Evolutionary conservation across 805 yeast genomes (phyloP), one percentile per base, ranked within the genome.

Genomic region (Metschnikowia cerradonensis): DNA sequence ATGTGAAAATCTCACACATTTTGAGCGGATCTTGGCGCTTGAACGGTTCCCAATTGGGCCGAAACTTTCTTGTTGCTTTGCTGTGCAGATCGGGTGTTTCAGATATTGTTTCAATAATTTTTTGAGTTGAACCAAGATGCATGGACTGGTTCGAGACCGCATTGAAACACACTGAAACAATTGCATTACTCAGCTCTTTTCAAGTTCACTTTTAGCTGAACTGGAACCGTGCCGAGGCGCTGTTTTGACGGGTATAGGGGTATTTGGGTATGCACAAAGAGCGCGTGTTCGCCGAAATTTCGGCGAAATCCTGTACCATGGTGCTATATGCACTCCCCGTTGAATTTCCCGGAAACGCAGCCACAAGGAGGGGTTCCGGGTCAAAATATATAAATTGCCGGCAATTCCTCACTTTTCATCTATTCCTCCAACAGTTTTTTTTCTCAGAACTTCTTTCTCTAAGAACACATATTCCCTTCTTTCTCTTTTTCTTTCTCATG

Each of bases 231-330:
- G 31, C 42, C 42, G 42, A 39, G 42, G 32, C 31, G 17, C 7
- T 23, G 17, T 23, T 39, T 7, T 17, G 35, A 6, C 17, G 20
- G 45, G 37, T 19, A 31, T 31, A 41, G 37, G 45, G 45, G 45
- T 30, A 11, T n/a, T n/a, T 15, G 23, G 40, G 30, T 14, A 34
- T 51, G 53, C 52, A 55, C 42, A 49, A 31, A 45, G 48, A 6
- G 26, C 10, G 43, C 41, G 23, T n/a, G 33, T 38, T 52, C 60
- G 60, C 54, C 60, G 60, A 56, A 48, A 56, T 49, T 53, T 58
- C 61, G 61, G 53, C 61, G 61, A 54, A 46, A 41, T 37, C 19
- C 26, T 15, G 41, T 20, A 17, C 22, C 11, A 7, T 15, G 15
- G 1, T 2, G 4, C 3, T 36, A 11, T 49, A 32, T 48, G 51